phyloP scores from a whole-genome alignment of 805 yeast genomes.

The Yarrowia porcina region DNA sequence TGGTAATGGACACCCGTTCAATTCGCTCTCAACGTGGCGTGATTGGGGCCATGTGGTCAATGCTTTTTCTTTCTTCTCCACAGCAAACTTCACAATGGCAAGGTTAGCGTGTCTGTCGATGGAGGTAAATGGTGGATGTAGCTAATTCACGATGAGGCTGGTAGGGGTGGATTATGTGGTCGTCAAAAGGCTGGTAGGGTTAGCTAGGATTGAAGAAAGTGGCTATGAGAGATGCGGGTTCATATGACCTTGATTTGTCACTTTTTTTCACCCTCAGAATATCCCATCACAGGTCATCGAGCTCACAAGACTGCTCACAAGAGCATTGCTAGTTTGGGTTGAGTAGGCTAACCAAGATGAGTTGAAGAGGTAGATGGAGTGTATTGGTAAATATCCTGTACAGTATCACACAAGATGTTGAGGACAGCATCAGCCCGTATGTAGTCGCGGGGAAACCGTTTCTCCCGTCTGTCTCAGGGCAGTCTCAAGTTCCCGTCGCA shows the following conservation, averaged over 20 bases:
- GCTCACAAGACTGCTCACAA: constrained; percentile 6
- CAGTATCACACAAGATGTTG: too few relatives aligned
- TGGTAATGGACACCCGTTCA: neutral
- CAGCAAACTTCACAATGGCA: neutral
- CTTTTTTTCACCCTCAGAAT: neutral
- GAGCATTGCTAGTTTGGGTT: too few relatives aligned
- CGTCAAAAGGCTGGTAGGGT: neutral
- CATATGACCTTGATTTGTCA: neutral
- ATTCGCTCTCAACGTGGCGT: neutral
- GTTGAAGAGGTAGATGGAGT: too few relatives aligned
- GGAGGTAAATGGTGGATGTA: too few relatives aligned
- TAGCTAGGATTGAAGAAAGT: neutral
- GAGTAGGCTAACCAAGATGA: too few relatives aligned
- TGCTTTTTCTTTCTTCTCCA: neutral
- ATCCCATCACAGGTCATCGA: neutral
- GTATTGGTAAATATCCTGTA: too few relatives aligned
- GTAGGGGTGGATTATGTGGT: neutral
- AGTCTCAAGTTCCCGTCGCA: neutral
- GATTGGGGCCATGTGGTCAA: neutral
- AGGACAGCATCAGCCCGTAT: too few relatives aligned
- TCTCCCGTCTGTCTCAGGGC: neutral
- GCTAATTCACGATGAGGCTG: too few relatives aligned
- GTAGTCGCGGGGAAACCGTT: too few relatives aligned
- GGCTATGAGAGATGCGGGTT: neutral
- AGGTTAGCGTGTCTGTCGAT: neutral